Conservation (phyloP, 2,329 filamentous ascomycete genomes). For the Penicillium sp. region DNA sequence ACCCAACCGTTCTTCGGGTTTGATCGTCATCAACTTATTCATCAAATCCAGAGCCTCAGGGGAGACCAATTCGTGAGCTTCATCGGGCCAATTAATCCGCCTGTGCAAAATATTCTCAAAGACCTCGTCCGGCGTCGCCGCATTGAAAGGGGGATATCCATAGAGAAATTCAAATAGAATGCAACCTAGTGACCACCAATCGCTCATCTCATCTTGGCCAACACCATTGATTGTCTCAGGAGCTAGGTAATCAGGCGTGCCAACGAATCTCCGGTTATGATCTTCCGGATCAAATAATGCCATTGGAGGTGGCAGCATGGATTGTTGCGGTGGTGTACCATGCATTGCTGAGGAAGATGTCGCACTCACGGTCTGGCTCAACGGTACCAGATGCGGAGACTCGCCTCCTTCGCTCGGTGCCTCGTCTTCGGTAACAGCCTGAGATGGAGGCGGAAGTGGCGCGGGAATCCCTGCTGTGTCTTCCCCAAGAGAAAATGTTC, state of each 20-base stretch:
- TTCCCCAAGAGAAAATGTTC: slow-evolving; percentile 71
- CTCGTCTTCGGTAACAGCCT: slow-evolving; percentile 58
- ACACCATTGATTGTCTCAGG: slow-evolving; percentile 95
- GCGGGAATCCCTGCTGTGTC: slow-evolving; percentile 41
- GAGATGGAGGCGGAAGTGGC: slow-evolving; percentile 24
- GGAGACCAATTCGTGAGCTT: slow-evolving; percentile 73
- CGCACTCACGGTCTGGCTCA: slow-evolving; percentile 59
- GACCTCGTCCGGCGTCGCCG: slow-evolving; percentile 81
- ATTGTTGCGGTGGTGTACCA: slow-evolving; percentile 51
- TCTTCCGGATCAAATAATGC: slow-evolving; percentile 94
- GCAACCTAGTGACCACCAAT: slow-evolving; percentile 99
- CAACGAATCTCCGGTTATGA: slow-evolving; percentile 86
- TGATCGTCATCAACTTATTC: slow-evolving; percentile 81
- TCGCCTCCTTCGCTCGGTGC: slow-evolving; percentile 65
- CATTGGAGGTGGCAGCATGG: slow-evolving; percentile 88
- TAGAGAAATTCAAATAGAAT: slow-evolving; percentile 96
- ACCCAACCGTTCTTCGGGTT: slow-evolving; percentile 77
- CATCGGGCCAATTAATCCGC: slow-evolving; percentile 87
- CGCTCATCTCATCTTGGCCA: slow-evolving; percentile 94
- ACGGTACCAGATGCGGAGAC: slow-evolving; percentile 70
- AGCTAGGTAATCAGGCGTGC: slow-evolving; percentile 93
- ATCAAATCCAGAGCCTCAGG: slow-evolving; percentile 90
- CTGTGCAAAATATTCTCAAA: slow-evolving; percentile 94
- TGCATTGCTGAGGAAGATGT: slow-evolving; percentile 24
- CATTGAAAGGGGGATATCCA: slow-evolving; percentile 91